phyloP scores from a whole-genome alignment of 352 stramenopile genomes.

The Pilasporangium apinafurcum region DNA sequence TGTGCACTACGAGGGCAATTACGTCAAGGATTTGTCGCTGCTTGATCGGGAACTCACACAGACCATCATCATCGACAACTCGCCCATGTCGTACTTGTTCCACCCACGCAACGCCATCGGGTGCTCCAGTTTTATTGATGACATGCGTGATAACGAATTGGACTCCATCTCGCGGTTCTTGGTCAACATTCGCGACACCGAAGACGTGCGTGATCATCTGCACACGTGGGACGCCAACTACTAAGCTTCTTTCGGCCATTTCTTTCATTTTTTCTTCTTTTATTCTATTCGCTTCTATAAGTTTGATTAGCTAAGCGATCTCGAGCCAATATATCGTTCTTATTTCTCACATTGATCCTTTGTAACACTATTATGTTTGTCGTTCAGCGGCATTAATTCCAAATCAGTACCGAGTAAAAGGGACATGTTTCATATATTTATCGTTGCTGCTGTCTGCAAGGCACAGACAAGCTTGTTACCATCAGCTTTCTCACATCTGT shows the following conservation, averaged over 20 bases:
- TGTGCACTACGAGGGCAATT: conserved; percentile 94
- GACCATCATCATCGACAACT: conserved; percentile 99
- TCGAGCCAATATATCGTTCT: too few species aligned
- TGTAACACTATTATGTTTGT: too few species aligned
- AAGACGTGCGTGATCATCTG: conserved; percentile 67
- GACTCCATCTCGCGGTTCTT: conserved; percentile 76
- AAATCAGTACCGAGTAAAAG: too few species aligned
- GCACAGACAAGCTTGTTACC: too few species aligned
- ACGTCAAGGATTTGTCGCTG: conserved; percentile 96
- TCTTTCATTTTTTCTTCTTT: background rate
- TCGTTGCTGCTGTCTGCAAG: too few species aligned
- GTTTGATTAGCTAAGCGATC: too few species aligned
- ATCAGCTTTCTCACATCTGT: too few species aligned
- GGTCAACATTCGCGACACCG: conserved; percentile 29
- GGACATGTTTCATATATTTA: too few species aligned
- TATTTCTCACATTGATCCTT: too few species aligned
- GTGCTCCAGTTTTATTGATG: conserved; percentile 89
- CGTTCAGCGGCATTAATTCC: too few species aligned
- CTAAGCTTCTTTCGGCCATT: conserved; percentile 18
- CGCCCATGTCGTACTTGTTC: conserved; percentile 97
- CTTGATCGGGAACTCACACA: conserved; percentile 91
- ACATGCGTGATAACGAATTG: conserved; percentile 86
- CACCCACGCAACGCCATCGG: conserved; percentile 88
- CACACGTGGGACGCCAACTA: conserved; percentile 65
- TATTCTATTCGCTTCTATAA: too few species aligned